phyloP scores from a whole-genome alignment of 352 stramenopile genomes.

The Pelagophyceae sp. region DNA sequence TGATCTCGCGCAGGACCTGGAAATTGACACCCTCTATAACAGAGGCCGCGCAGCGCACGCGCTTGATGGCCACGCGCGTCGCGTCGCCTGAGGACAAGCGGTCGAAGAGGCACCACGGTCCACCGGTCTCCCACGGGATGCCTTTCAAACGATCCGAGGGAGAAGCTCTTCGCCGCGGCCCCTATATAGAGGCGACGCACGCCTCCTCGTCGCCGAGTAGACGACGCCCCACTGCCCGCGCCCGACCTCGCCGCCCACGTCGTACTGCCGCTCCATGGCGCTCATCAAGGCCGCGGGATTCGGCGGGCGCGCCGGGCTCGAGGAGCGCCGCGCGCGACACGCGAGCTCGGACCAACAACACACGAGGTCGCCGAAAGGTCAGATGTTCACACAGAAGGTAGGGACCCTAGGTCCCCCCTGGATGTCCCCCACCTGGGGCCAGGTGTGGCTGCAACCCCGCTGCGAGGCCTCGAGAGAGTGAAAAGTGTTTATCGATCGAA shows the following conservation, averaged over 20 bases:
- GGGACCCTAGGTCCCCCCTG: too few species aligned
- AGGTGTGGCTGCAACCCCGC: too few species aligned
- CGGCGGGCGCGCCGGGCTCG: too few species aligned
- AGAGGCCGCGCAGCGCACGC: background rate
- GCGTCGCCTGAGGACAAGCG: too few species aligned
- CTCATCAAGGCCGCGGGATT: background rate
- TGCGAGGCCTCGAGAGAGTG: too few species aligned
- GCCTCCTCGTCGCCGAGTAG: background rate
- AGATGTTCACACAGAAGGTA: background rate
- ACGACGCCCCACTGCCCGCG: slow-evolving; percentile 1
- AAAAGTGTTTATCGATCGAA: too few species aligned
- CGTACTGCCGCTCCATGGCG: background rate
- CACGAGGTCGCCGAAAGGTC: background rate
- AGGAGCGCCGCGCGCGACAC: background rate
- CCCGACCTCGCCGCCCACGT: background rate
- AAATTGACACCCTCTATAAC: background rate
- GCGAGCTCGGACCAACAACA: background rate
- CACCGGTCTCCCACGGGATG: too few species aligned
- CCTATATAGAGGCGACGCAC: too few species aligned
- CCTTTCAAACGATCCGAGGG: too few species aligned
- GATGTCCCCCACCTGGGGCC: too few species aligned
- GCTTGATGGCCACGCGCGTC: background rate
- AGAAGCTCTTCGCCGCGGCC: too few species aligned
- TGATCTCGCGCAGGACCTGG: slow-evolving; percentile 15
- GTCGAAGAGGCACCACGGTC: too few species aligned